Evolutionary conservation across 2,329 filamentous ascomycete species (phyloP).

Genomic region (Alternaria angustiovoidea): DNA sequence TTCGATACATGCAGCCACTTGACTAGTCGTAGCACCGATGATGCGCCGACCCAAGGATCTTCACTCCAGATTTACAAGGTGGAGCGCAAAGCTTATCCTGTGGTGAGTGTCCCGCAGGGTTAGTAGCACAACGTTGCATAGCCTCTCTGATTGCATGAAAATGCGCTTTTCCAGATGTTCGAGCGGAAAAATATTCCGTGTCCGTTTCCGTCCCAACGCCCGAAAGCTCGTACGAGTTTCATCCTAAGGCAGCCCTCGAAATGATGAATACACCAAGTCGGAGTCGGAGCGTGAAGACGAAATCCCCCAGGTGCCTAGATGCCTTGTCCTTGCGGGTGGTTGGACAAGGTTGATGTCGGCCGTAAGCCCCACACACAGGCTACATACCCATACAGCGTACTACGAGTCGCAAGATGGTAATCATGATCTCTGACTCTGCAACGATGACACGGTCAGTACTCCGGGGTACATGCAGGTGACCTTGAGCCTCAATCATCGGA

Average conservation of each 20-base stretch:
- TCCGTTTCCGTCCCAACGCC: not conserved
- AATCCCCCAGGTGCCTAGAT: not conserved
- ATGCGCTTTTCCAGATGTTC: not conserved
- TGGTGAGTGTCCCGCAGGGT: not conserved
- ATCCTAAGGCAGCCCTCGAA: not conserved
- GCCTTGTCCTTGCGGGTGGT: not conserved
- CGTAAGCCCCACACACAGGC: not conserved
- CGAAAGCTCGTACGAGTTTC: not conserved
- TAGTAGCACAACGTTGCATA: not conserved
- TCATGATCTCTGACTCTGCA: not conserved
- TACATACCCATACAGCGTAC: not conserved
- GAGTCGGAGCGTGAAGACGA: not conserved
- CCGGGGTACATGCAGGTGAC: constrained; percentile 2
- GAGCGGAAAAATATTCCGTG: not conserved
- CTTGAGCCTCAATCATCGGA: constrained; percentile 4
- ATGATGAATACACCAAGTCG: not conserved
- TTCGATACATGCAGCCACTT: not conserved
- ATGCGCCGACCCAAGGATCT: not conserved
- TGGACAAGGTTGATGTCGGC: not conserved
- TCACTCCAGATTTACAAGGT: constrained; percentile 1
- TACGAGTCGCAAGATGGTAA: not conserved
- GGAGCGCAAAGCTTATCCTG: not conserved
- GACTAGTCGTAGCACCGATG: not conserved
- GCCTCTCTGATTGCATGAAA: not conserved
- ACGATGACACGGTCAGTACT: not conserved